Percentiles rank a stretch among this genome's conserved stretches.
Conservation (phyloP, 2,329 filamentous ascomycete species). For the Alternaria consortialis region DNA sequence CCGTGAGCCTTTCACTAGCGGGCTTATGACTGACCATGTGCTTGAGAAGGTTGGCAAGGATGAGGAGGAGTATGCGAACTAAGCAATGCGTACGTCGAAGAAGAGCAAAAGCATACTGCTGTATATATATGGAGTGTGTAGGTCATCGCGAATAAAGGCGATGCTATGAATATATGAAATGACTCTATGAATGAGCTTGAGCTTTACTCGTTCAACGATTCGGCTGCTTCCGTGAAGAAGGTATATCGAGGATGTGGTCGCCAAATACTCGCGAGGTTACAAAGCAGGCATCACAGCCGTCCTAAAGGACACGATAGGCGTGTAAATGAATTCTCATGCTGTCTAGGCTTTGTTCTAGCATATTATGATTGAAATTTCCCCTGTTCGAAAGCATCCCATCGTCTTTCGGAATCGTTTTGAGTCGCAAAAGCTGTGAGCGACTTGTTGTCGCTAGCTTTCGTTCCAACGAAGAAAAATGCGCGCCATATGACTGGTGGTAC, state of each 20-base stretch:
- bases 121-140: neutral
- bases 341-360: neutral
- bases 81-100: neutral
- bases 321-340: neutral
- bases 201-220: neutral
- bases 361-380: no score
- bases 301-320: no score
- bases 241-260: no score
- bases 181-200: neutral
- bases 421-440: no score
- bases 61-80: conserved; percentile 17
- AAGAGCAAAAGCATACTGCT: neutral
- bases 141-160: neutral
- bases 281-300: no score
- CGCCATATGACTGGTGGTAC: neutral
- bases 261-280: neutral
- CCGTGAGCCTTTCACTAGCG: conserved; percentile 24
- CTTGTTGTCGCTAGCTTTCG: no score
- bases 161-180: conserved; percentile 4
- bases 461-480: neutral
- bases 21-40: conserved; percentile 11
- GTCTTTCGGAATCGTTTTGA: no score
- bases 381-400: no score
- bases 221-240: neutral
- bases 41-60: conserved; percentile 25